phyloP scores from a whole-genome alignment of 768 basidiomycete genomes.

The Leccinellum rugosiceps region DNA sequence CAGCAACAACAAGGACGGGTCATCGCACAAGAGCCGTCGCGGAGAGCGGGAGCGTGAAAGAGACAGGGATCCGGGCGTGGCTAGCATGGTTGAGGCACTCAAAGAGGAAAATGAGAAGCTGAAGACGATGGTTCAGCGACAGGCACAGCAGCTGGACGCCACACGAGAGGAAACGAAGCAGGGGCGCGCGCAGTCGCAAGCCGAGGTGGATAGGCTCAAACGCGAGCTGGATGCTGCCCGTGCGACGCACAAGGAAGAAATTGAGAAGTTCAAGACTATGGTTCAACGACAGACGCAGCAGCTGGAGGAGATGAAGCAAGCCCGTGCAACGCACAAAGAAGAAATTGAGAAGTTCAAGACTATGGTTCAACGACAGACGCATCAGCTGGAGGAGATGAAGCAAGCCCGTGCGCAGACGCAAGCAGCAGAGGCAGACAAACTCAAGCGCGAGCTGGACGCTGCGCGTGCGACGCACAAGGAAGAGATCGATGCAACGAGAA shows the following conservation, averaged over 20 bases:
- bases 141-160: slow-evolving; percentile 10
- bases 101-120: slow-evolving; percentile 27
- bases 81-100: slow-evolving; percentile 4
- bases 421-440: slow-evolving; percentile 8
- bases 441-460: slow-evolving; percentile 12
- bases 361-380: slow-evolving; percentile 15
- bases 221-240: slow-evolving; percentile 10
- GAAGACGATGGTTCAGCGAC: slow-evolving; percentile 18
- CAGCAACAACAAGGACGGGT: slow-evolving; percentile 6
- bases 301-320: slow-evolving; percentile 16
- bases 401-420: slow-evolving; percentile 8
- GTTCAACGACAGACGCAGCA: slow-evolving; percentile 18
- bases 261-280: slow-evolving; percentile 21
- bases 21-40: slow-evolving; percentile 12
- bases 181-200: slow-evolving; percentile 9
- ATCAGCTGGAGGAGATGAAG: slow-evolving; percentile 18
- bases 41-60: slow-evolving; percentile 18
- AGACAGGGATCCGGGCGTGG: neutral
- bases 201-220: slow-evolving; percentile 11
- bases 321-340: slow-evolving; percentile 3
- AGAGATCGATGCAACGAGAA: slow-evolving; percentile 17
- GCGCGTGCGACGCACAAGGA: slow-evolving; percentile 5
- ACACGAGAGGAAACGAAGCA: slow-evolving; percentile 9
- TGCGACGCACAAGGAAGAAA: slow-evolving; percentile 13
- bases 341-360: slow-evolving; percentile 25